A percentile compares a stretch with the other conserved stretches of the same genome.
Conservation (phyloP, 2,329 filamentous ascomycete genomes). For the Xylariaceae sp. region DNA sequence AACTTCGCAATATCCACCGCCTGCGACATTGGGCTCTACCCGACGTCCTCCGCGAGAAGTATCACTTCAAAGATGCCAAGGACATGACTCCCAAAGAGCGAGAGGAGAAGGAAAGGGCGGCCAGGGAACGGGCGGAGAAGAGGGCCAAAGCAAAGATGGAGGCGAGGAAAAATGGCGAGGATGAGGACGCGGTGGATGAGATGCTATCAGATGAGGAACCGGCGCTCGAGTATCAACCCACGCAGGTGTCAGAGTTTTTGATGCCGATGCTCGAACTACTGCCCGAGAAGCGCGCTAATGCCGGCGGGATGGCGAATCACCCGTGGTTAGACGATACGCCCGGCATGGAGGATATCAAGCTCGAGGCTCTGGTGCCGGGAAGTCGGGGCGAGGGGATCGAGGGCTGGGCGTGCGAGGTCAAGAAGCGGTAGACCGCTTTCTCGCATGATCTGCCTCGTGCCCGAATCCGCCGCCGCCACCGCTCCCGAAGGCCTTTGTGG, state of each 20-base stretch:
- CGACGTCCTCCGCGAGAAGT: slow-evolving; percentile 93
- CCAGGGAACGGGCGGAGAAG: slow-evolving; percentile 61
- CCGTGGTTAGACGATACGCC: slow-evolving; percentile 81
- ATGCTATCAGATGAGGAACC: slow-evolving; percentile 34
- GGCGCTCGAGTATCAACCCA: slow-evolving; percentile 37
- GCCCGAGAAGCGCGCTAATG: slow-evolving; percentile 88
- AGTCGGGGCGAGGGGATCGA: slow-evolving; percentile 90
- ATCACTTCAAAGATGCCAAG: slow-evolving; percentile 87
- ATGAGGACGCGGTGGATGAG: slow-evolving; percentile 37
- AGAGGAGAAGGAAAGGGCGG: slow-evolving; percentile 37
- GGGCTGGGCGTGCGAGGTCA: slow-evolving; percentile 88
- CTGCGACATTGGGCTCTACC: slow-evolving; percentile 94
- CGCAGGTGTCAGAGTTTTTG: slow-evolving; percentile 74
- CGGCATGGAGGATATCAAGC: slow-evolving; percentile 80
- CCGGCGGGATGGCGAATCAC: slow-evolving; percentile 91
- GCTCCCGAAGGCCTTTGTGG: too few relatives aligned
- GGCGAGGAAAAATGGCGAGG: slow-evolving; percentile 36
- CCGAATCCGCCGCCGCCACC: neutral
- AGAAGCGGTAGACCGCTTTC: slow-evolving; percentile 64
- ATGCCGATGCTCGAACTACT: slow-evolving; percentile 88
- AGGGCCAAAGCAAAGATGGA: slow-evolving; percentile 55
- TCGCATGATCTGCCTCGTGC: neutral
- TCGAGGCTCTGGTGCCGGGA: slow-evolving; percentile 75
- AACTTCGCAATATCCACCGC: slow-evolving; percentile 95
- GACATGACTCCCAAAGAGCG: slow-evolving; percentile 58